Conservation (phyloP, 2,329 filamentous ascomycete genomes). For the Talaromyces verruculosus region DNA sequence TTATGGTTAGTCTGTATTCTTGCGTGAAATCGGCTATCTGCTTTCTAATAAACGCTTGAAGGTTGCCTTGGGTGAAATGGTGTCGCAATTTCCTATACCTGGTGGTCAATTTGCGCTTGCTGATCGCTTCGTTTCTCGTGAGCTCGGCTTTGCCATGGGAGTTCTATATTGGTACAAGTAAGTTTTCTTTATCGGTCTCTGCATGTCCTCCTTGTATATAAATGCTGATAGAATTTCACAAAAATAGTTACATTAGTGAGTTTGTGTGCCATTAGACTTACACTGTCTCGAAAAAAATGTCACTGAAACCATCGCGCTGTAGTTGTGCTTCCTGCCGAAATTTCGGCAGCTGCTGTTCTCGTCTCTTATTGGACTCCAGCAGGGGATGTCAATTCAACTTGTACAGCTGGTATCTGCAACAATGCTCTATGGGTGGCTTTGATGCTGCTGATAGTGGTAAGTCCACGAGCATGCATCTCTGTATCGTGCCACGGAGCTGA, state of each 20-base stretch:
- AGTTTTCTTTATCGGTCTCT: constrained; percentile 20
- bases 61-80: constrained; percentile 46
- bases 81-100: constrained; percentile 45
- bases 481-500: not conserved
- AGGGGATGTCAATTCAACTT: constrained; percentile 37
- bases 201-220: too few species aligned
- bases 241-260: not conserved
- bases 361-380: constrained; percentile 60
- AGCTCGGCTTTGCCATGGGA: constrained; percentile 45
- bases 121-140: constrained; percentile 45
- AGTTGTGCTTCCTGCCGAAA: constrained; percentile 49
- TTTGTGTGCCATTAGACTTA: too few species aligned
- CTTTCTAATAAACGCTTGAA: constrained; percentile 43
- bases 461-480: not conserved
- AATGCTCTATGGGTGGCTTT: constrained; percentile 54
- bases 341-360: constrained; percentile 63
- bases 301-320: not conserved
- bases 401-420: constrained; percentile 24
- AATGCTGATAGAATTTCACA: too few species aligned
- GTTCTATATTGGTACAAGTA: constrained; percentile 51
- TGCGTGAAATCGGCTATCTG: too few species aligned
- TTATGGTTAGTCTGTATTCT: constrained; percentile 11
- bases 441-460: constrained; percentile 57
- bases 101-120: constrained; percentile 48
- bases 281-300: not conserved